A percentile compares a stretch with the other conserved stretches of the same genome.
Conservation (phyloP, 768 basidiomycete genomes). For the Podaxis sp. region DNA sequence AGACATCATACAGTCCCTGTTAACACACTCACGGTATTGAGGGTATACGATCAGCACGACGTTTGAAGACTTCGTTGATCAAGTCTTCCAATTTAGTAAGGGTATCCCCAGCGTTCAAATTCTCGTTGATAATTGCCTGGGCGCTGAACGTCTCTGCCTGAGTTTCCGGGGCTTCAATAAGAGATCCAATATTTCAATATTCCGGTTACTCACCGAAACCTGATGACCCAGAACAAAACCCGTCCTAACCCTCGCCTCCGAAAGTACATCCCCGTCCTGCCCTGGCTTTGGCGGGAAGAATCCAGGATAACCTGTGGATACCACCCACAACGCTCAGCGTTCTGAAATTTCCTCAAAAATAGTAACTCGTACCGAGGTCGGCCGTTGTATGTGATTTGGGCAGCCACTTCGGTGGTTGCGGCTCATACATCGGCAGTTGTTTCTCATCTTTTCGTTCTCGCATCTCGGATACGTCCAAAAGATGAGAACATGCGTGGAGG, state of each 20-base stretch:
- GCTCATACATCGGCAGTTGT: conserved; percentile 56
- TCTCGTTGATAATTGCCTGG: conserved; percentile 50
- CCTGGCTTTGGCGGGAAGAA: conserved; percentile 74
- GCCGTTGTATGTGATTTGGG: conserved; percentile 64
- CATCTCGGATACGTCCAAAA: conserved; percentile 25
- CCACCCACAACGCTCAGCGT: conserved; percentile 1
- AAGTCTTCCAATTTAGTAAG: conserved; percentile 67
- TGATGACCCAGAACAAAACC: conserved; percentile 56
- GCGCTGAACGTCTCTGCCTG: conserved; percentile 69
- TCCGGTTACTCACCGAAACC: conserved; percentile 51
- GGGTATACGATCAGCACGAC: conserved; percentile 56
- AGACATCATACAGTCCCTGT: neutral
- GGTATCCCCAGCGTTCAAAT: conserved; percentile 45
- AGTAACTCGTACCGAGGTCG: conserved; percentile 57
- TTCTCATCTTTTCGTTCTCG: conserved; percentile 35
- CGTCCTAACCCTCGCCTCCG: conserved; percentile 61
- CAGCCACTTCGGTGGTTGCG: conserved; percentile 72
- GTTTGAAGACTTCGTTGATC: conserved; percentile 73
- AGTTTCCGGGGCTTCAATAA: conserved; percentile 1
- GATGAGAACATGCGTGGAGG: conserved; percentile 14
- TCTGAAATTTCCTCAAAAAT: neutral
- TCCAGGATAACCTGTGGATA: conserved; percentile 62
- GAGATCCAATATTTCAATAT: neutral
- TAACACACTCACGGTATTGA: conserved; percentile 58
- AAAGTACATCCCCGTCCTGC: conserved; percentile 75